A percentile compares a stretch with the other conserved stretches of the same genome.
Conservation (phyloP, 768 basidiomycete genomes). For the Pleurotus eryngii region DNA sequence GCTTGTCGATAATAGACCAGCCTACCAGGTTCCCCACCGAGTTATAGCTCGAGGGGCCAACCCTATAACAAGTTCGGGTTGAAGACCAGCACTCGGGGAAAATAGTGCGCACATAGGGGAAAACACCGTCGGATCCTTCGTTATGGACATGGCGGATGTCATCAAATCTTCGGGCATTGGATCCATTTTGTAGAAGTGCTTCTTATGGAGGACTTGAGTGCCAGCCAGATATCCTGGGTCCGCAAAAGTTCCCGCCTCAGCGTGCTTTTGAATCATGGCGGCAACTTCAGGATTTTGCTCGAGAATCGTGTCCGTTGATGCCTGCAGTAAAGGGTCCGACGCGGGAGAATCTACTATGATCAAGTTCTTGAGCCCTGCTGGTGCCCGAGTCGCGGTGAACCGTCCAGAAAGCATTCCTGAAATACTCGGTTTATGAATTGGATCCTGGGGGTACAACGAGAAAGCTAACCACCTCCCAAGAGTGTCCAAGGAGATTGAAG, state of each 20-base stretch:
- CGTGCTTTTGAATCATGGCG: background rate
- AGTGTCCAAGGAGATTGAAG: slow-evolving; percentile 51
- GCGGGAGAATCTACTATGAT: slow-evolving; percentile 29
- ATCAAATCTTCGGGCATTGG: slow-evolving; percentile 32
- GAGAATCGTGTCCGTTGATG: background rate
- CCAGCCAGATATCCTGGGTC: slow-evolving; percentile 29
- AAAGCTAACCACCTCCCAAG: slow-evolving; percentile 38
- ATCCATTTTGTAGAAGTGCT: slow-evolving; percentile 29
- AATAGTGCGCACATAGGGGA: slow-evolving; percentile 26
- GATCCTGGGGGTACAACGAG: background rate
- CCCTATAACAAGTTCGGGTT: slow-evolving; percentile 18
- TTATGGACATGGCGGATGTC: slow-evolving; percentile 19
- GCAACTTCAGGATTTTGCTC: background rate
- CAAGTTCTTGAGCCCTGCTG: slow-evolving; percentile 32
- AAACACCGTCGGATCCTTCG: slow-evolving; percentile 29
- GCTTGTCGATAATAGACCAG: slow-evolving; percentile 18
- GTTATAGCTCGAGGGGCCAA: slow-evolving; percentile 31
- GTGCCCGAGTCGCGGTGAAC: slow-evolving; percentile 34
- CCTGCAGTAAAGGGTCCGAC: slow-evolving; percentile 20
- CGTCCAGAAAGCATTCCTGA: slow-evolving; percentile 43
- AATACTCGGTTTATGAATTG: background rate
- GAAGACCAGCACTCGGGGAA: background rate
- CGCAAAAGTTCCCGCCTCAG: background rate
- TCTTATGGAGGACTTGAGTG: slow-evolving; percentile 24
- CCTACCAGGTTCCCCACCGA: slow-evolving; percentile 19